phyloP scores from a whole-genome alignment of 2,329 filamentous ascomycete species.

The Sclerotinia spermophila region DNA sequence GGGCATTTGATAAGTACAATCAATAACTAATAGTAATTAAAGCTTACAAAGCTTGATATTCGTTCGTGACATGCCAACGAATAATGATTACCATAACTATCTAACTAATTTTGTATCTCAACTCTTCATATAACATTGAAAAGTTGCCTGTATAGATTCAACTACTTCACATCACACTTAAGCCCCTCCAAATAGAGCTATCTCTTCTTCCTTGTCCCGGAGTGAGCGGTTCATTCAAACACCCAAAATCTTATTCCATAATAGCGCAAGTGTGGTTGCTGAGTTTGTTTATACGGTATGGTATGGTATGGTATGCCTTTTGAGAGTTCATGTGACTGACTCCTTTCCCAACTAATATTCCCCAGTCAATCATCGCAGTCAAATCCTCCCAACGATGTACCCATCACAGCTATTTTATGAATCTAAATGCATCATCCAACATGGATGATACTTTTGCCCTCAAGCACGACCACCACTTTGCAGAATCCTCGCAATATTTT shows the following conservation, averaged over 20 bases:
- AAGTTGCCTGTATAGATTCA: not conserved
- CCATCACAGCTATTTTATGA: not conserved
- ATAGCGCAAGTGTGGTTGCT: not conserved
- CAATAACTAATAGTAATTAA: no score
- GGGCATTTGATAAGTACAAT: not conserved
- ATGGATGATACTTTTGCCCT: slow-evolving; percentile 10
- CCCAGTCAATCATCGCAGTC: not conserved
- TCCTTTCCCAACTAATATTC: not conserved
- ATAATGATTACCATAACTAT: not conserved
- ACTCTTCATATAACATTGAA: slow-evolving; percentile 9
- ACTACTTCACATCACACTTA: not conserved
- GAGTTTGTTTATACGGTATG: not conserved
- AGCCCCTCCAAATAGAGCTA: not conserved
- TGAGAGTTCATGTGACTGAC: slow-evolving; percentile 2
- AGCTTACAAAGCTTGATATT: not conserved
- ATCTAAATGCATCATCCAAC: not conserved
- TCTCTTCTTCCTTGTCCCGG: not conserved
- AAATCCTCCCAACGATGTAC: not conserved
- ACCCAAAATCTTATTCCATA: not conserved
- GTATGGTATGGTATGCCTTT: not conserved
- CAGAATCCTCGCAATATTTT: slow-evolving; percentile 87
- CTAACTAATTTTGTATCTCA: not conserved
- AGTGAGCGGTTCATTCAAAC: not conserved
- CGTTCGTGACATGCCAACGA: not conserved
- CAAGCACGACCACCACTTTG: slow-evolving; percentile 43